A percentile compares a stretch with the other conserved stretches of the same genome.
Evolutionary conservation across 768 basidiomycete genomes (phyloP).

Genomic region (Kwoniella bestiolae): DNA sequence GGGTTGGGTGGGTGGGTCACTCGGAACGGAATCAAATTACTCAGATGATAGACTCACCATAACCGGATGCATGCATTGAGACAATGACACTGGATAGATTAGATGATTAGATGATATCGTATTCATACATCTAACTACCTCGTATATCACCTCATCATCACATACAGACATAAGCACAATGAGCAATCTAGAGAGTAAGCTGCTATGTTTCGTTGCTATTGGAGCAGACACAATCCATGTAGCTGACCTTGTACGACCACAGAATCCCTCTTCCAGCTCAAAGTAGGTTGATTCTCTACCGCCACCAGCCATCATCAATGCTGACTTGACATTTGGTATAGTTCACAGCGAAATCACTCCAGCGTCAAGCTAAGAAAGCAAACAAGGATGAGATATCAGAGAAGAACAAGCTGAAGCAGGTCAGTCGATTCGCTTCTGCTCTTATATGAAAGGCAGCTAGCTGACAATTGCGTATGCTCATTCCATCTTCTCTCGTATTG

Average conservation of each 20-base stretch:
- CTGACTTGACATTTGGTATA: constrained; percentile 55
- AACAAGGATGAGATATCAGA: constrained; percentile 91
- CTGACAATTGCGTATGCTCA: background rate
- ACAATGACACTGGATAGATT: background rate
- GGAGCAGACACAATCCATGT: background rate
- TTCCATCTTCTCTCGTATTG: no score
- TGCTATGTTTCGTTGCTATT: no score
- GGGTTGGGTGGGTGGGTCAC: no score
- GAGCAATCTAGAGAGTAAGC: constrained; percentile 76
- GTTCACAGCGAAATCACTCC: constrained; percentile 98
- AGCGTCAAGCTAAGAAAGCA: constrained; percentile 94
- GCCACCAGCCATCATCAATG: constrained; percentile 21
- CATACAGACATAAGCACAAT: constrained; percentile 28
- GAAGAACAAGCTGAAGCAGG: constrained; percentile 92
- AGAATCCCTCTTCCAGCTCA: constrained; percentile 99
- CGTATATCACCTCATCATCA: background rate
- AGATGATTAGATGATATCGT: background rate
- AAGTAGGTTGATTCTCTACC: constrained; percentile 63
- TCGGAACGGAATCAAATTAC: no score
- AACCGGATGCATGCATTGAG: no score
- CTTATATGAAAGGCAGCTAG: no score
- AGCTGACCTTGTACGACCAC: constrained; percentile 15
- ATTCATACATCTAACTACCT: background rate
- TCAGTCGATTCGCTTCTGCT: no score
- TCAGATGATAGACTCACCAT: no score